phyloP scores from a whole-genome alignment of 805 yeast species.

The Metschnikowia santaceciliae region DNA sequence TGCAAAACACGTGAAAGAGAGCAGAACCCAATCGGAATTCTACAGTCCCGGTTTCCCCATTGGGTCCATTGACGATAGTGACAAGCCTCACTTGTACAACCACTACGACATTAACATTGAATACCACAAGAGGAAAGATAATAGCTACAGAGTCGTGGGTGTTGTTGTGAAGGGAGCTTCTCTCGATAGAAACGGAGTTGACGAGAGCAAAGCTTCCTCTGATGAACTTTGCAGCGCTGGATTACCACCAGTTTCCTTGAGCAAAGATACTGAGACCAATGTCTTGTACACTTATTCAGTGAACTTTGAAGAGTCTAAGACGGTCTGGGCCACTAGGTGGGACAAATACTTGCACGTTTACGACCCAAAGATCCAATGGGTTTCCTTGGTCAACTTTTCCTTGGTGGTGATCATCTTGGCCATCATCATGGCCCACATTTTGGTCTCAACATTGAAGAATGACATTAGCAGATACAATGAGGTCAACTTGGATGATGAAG shows the following conservation, averaged over 20 bases:
- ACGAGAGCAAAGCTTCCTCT: conserved; percentile 17
- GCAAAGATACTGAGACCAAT: conserved; percentile 43
- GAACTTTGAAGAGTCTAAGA: conserved; percentile 59
- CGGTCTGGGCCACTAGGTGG: conserved; percentile 98
- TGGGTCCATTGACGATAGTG: conserved; percentile 61
- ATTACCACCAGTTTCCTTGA: conserved; percentile 44
- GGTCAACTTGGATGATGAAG: conserved; percentile 79
- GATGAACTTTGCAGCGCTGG: conserved; percentile 31
- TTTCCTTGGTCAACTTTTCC: conserved; percentile 82
- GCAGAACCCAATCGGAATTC: conserved; percentile 55
- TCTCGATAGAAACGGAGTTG: conserved; percentile 29
- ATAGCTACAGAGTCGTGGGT: conserved; percentile 84
- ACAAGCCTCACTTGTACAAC: conserved; percentile 62
- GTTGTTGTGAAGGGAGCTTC: conserved; percentile 74
- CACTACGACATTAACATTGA: conserved; percentile 79
- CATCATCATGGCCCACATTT: conserved; percentile 70
- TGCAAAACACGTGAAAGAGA: conserved; percentile 58
- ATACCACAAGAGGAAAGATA: conserved; percentile 70
- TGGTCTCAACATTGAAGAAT: conserved; percentile 72
- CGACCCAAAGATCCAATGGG: conserved; percentile 95
- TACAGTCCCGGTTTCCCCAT: conserved; percentile 80
- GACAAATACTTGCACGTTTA: conserved; percentile 89
- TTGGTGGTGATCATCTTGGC: conserved; percentile 75
- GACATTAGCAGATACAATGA: conserved; percentile 89
- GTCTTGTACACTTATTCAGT: conserved; percentile 89